Percentiles rank a stretch among this genome's conserved stretches.
phyloP scores from a whole-genome alignment of 148 eudicot species.

The Silene uniflora region DNA sequence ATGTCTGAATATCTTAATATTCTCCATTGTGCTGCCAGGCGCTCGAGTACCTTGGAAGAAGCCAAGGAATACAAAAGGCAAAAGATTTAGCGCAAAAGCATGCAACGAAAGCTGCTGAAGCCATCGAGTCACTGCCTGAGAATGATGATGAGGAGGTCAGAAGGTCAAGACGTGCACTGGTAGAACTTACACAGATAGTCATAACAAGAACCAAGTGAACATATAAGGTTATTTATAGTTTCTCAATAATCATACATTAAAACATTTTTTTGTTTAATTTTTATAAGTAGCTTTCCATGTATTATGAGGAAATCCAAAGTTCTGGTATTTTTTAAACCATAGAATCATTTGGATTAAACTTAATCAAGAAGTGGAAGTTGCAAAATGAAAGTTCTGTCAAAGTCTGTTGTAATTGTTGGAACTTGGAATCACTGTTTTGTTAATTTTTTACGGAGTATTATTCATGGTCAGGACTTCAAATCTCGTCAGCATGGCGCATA shows the following conservation, averaged over 20 bases:
- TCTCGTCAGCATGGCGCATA: background rate
- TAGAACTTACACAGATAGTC: conserved; percentile 76
- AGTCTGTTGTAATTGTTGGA: too few species aligned
- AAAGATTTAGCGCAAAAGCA: conserved; percentile 77
- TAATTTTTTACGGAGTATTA: background rate
- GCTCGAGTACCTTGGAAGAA: conserved; percentile 72
- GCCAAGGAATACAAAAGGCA: conserved; percentile 78
- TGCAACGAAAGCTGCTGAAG: conserved; percentile 67
- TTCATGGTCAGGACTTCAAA: background rate
- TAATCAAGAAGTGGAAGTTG: background rate
- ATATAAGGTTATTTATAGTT: background rate
- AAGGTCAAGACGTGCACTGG: conserved; percentile 78
- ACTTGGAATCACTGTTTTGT: too few species aligned
- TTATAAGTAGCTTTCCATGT: background rate
- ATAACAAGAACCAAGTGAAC: conserved; percentile 75
- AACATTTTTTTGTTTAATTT: background rate
- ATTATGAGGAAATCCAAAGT: conserved; percentile 8
- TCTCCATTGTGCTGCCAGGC: conserved; percentile 39
- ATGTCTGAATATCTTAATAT: background rate
- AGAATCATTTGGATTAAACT: background rate
- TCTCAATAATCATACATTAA: background rate
- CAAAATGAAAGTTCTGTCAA: background rate
- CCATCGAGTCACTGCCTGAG: conserved; percentile 74
- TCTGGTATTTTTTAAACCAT: background rate
- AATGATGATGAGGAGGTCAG: conserved; percentile 66